A percentile compares a stretch with the other conserved stretches of the same genome.
Evolutionary conservation across 176 grass and related monocot species (phyloP).

Genomic region (Ensete glaucum): DNA sequence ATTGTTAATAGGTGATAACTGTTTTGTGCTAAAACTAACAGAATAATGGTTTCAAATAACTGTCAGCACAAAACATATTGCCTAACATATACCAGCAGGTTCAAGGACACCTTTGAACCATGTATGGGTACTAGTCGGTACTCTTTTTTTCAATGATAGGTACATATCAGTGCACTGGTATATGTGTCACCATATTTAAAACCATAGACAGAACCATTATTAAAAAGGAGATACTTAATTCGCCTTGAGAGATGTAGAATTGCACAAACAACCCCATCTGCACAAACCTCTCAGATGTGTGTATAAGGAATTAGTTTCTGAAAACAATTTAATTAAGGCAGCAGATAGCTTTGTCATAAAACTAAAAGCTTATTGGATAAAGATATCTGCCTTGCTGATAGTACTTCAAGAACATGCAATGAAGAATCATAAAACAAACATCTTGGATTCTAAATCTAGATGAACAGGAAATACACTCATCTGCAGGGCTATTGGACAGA

Average conservation of each 20-base stretch:
- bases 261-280: background rate
- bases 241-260: background rate
- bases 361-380: background rate
- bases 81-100: too few species aligned
- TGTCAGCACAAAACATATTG: too few species aligned
- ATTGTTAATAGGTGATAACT: background rate
- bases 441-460: too few species aligned
- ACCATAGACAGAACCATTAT: background rate
- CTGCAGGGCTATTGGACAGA: background rate
- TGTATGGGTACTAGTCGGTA: too few species aligned
- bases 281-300: too few species aligned
- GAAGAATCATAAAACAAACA: background rate
- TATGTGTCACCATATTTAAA: too few species aligned
- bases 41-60: too few species aligned
- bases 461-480: too few species aligned
- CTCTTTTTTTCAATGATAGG: too few species aligned
- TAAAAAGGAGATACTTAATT: background rate
- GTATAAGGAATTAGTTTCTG: background rate
- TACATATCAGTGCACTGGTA: too few species aligned
- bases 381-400: background rate
- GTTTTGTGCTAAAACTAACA: too few species aligned
- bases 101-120: too few species aligned
- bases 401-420: background rate
- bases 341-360: background rate
- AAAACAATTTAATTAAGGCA: background rate